Base-by-base conservation (phyloP, 805 yeast genomes). In the Candida caryicola region DNA sequence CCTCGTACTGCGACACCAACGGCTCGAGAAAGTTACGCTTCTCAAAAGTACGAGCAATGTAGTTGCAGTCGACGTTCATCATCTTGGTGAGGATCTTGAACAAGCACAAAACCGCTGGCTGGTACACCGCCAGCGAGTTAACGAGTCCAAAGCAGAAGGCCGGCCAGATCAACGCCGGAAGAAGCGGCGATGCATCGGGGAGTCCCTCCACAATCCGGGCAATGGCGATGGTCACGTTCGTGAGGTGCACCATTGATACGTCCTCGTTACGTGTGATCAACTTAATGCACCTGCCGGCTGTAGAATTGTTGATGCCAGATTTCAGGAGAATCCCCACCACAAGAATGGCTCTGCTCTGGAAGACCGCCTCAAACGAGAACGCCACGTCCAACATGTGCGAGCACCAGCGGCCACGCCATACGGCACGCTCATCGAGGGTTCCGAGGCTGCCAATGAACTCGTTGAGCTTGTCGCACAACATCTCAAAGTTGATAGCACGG, bases 291-390 rank as follows among this genome's bases (percentile, higher is more conserved):
- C 60, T 51, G 4, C 66, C 60, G 1, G 65, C 66, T 1, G 76
- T 47, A 66, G 69, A 65, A 49, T 81, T 85, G 34, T 77, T 76
- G 17, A 83, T 74, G 18, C 87, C 88, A 9, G 69, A 61, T 43
- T 76, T 76, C 0, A 86, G 73, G 31, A 87, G 57, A 26, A 82
- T 77, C 28, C 95, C 93, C 13, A 85, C 69, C 4, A 85, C 74
- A 45, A 85, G 64, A 44, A 82, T 63, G 0, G 89, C 85, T 38
- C 91, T 69, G 4, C 78, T 76, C 49, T 84, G 85, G 34, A 85
- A 68, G 26, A 81, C 73, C 0, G 86, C 76, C 17, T 71, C 69
- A 3, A 67, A 59, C 32, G 66, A 63, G 51, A 81, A 79, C 0
- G 85, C 80, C 14, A 85, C 74, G 45, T 78, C 81, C 69, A 81